A percentile compares a stretch with the other conserved stretches of the same genome.
These are phyloP conservation scores for Trichosporon coremiiforme DNA, from an alignment of 1,284 basidiomycete species.

Conservation along the genomic window DNA sequence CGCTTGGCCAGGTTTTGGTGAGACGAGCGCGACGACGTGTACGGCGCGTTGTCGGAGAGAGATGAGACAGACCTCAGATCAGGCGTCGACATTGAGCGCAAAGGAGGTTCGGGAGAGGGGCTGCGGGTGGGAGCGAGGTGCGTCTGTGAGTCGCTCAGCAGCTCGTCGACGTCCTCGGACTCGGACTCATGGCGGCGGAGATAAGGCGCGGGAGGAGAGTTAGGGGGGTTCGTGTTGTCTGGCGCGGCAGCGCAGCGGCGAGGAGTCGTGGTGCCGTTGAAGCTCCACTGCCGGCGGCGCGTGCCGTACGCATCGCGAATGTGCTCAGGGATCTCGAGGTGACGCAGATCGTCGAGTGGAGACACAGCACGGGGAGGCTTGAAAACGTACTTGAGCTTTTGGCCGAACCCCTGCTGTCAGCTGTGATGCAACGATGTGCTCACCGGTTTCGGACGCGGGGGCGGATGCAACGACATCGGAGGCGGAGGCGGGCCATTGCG, in stretches of 20 bases:
- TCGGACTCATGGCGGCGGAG: slow-evolving; percentile 14
- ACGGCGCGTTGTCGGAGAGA: neutral
- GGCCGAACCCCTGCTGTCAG: slow-evolving; percentile 9
- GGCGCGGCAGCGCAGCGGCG: neutral
- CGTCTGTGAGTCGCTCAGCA: neutral
- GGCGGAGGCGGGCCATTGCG: neutral
- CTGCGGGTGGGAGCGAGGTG: neutral
- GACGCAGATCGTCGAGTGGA: neutral
- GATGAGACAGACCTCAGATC: neutral
- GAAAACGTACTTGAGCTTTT: slow-evolving; percentile 16
- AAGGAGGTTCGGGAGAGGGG: neutral
- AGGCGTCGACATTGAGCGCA: slow-evolving; percentile 5
- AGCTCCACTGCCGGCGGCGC: neutral
- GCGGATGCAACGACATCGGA: neutral
- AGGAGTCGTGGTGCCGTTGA: neutral
- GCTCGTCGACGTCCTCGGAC: slow-evolving; percentile 7
- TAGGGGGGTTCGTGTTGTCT: neutral
- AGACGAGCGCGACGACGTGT: slow-evolving; percentile 2
- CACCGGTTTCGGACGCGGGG: slow-evolving; percentile 6
- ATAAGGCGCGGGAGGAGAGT: neutral
- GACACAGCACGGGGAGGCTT: slow-evolving; percentile 9
- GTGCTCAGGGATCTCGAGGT: slow-evolving; percentile 2
- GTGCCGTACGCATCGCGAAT: slow-evolving; percentile 10
- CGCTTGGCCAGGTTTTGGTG: neutral
- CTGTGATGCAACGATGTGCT: slow-evolving; percentile 11